Percentiles rank a stretch among this genome's conserved stretches.
Evolutionary conservation across 768 basidiomycete species (phyloP).

Genomic region (Udeniomyces megalosporus): DNA sequence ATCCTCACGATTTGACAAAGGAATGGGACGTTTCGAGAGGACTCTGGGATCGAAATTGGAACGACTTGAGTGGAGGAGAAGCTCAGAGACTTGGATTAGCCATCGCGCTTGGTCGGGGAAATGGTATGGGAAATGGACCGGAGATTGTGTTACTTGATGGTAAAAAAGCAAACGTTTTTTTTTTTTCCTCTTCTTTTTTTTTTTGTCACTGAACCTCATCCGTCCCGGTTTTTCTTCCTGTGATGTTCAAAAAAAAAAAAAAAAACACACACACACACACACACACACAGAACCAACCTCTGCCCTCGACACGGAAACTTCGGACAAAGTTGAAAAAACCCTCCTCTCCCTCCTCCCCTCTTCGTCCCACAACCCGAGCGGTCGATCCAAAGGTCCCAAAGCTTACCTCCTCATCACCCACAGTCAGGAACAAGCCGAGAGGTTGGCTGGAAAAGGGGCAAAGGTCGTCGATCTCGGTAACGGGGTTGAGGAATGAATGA

Average conservation of each 20-base stretch:
- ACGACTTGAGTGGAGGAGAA: conserved; percentile 69
- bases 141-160: conserved; percentile 49
- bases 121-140: conserved; percentile 34
- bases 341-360: conserved; percentile 39
- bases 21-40: conserved; percentile 50
- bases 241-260: too few relatives aligned
- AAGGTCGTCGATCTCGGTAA: conserved; percentile 9
- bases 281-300: conserved; percentile 79
- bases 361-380: not conserved
- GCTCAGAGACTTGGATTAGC: conserved; percentile 68
- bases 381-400: conserved; percentile 2
- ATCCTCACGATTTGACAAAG: conserved; percentile 16
- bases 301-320: conserved; percentile 58
- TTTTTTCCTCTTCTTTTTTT: not conserved
- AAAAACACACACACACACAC: too few relatives aligned
- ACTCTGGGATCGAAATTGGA: conserved; percentile 68
- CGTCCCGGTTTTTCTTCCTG: too few relatives aligned
- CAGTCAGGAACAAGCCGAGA: conserved; percentile 8
- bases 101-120: conserved; percentile 49
- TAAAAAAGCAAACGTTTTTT: too few relatives aligned
- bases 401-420: conserved; percentile 16
- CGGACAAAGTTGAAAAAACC: conserved; percentile 47
- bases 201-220: not conserved
- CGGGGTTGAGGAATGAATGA: not conserved
- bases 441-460: conserved; percentile 14